Conservation (phyloP, 83 land plant genomes). For the Diphasiastrum complanatum region DNA sequence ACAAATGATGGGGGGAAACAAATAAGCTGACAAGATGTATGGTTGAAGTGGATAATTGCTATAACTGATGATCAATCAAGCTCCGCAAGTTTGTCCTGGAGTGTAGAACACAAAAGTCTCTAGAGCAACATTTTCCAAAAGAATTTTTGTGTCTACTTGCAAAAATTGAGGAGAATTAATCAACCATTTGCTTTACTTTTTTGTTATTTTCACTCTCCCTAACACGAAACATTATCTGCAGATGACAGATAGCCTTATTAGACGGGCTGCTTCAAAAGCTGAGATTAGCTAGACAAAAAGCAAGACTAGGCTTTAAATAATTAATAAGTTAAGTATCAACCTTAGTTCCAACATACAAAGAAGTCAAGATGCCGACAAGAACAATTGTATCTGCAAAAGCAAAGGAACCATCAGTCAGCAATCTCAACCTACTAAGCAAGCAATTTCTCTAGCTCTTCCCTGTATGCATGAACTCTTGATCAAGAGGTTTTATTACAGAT, state of each 20-base stretch:
- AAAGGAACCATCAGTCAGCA: neutral
- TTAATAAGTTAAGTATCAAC: conserved; percentile 26
- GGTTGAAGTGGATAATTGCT: too few species aligned
- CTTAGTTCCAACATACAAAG: conserved; percentile 88
- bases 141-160: too few species aligned
- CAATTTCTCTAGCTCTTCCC: neutral
- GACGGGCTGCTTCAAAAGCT: neutral
- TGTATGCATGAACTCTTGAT: neutral
- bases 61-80: too few species aligned
- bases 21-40: too few species aligned
- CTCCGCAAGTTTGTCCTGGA: too few species aligned
- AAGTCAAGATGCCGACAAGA: conserved; percentile 46
- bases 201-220: conserved; percentile 23
- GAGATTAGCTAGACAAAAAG: neutral
- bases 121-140: too few species aligned
- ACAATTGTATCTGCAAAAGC: conserved; percentile 45
- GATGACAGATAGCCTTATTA: neutral
- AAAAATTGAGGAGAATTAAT: too few species aligned
- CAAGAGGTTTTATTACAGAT: too few species aligned
- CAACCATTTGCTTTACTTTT: too few species aligned
- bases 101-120: too few species aligned
- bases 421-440: neutral
- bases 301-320: neutral
- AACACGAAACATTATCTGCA: conserved; percentile 58
- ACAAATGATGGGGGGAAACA: too few species aligned